Conservation (phyloP, 805 yeast species). For the Metschnikowia bowlesiae region DNA sequence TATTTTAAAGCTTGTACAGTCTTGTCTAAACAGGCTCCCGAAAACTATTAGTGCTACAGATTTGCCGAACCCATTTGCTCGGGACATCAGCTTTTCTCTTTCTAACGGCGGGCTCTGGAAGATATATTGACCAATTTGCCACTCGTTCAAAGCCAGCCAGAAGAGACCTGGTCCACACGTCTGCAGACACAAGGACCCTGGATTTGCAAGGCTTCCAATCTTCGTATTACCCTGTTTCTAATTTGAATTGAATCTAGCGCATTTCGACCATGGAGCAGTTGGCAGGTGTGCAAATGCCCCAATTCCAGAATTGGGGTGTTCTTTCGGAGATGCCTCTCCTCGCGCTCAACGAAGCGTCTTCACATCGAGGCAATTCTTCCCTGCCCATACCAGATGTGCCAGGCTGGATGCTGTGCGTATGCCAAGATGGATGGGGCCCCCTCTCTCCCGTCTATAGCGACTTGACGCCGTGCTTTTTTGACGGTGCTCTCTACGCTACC, state of each 20-base stretch:
- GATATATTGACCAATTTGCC: no score
- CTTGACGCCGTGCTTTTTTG: conserved; percentile 56
- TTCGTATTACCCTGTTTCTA: background rate
- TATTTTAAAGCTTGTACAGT: no score
- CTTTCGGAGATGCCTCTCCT: conserved; percentile 12
- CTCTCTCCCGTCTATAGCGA: conserved; percentile 44
- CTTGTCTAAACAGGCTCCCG: no score
- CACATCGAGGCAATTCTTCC: conserved; percentile 1
- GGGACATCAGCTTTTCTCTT: no score
- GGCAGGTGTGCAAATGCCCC: conserved; percentile 14
- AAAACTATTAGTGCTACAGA: no score
- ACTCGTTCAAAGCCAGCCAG: no score
- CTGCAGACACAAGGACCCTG: no score
- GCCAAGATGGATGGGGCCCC: conserved; percentile 43
- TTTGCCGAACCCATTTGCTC: background rate
- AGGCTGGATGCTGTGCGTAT: conserved; percentile 30
- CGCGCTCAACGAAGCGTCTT: conserved; percentile 3
- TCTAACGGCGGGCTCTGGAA: no score
- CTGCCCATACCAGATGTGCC: background rate
- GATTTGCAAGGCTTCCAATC: background rate
- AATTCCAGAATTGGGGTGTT: conserved; percentile 13
- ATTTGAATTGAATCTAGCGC: no score
- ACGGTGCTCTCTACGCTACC: conserved; percentile 45
- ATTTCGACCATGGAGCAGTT: conserved; percentile 13
- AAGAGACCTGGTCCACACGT: no score